These are phyloP conservation scores for Pisolithus orientalis DNA, from an alignment of 768 basidiomycete genomes.

Conservation along the genomic window DNA sequence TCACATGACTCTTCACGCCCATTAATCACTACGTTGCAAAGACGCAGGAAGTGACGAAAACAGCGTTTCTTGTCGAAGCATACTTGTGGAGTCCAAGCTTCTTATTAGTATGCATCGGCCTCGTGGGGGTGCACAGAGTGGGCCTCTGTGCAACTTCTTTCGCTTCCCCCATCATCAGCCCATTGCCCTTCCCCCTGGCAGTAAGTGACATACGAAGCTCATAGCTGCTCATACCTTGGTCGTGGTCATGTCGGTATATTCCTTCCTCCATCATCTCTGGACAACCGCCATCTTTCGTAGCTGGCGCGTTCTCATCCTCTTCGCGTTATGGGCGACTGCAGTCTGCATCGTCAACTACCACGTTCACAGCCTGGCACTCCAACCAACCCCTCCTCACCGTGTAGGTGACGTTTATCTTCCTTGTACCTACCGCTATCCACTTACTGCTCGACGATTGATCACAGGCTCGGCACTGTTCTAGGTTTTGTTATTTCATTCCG, in stretches of 20 bases:
- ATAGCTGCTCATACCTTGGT: neutral
- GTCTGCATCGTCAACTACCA: conserved; percentile 46
- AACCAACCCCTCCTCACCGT: conserved; percentile 56
- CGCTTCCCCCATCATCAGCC: neutral
- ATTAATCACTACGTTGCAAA: no score
- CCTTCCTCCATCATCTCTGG: neutral
- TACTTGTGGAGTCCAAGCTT: no score
- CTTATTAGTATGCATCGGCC: neutral
- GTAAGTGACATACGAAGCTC: no score
- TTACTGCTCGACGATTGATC: conserved; percentile 5
- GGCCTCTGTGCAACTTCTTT: neutral
- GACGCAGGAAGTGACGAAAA: no score
- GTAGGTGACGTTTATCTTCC: conserved; percentile 30
- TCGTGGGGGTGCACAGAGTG: neutral
- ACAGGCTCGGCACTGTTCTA: conserved; percentile 52
- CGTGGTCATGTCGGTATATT: neutral
- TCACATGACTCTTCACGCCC: no score
- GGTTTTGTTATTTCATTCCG: conserved; percentile 71
- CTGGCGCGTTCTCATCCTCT: conserved; percentile 55
- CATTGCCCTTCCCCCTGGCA: no score
- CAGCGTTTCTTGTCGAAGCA: no score
- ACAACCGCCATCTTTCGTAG: conserved; percentile 10
- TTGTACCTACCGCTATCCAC: conserved; percentile 18
- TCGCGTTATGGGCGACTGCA: conserved; percentile 52
- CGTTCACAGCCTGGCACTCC: conserved; percentile 38